Base-by-base conservation (phyloP, 306 rosid genomes). In the Castanea crenata region DNA sequence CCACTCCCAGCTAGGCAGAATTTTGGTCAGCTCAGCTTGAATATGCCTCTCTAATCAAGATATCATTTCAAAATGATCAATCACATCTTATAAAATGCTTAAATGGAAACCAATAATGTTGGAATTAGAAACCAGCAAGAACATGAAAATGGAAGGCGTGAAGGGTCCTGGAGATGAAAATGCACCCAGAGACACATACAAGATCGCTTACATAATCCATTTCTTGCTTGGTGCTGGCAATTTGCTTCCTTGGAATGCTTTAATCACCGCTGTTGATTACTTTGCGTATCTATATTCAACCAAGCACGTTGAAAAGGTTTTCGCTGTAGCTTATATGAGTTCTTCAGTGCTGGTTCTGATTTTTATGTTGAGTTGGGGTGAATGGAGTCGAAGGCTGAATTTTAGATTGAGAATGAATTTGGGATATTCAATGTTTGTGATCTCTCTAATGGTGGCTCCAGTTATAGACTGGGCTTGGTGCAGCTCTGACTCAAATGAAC, bases 161-260 rank as follows among this genome's bases (percentile, higher is more conserved):
- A 86, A 90, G 85, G 83, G 58, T 29, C 32, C 87, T 15, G 85
- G 67, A 77, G 88, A 84, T 51, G 89, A 75, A 73, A 59, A 58
- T 70, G 86, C 85, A 81, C 84, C 88, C 15, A 84, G 74, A 76
- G 92, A 94, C 78, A 78, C 88, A 1, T 85, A 78, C 84, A 76
- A 86, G 73, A 76, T 91, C 54, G 97, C 97, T 52, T 96, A 96
- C 91, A 68, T 89, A 41, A 90, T 93, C 79, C 93, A 93, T 77
- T 96, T 96, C 96, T 74, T 91, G 78, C 93, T 96, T 14, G 99
- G 98, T 38, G 94, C 91, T 12, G 98, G 98, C 21, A 90, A 90
- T 90, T 82, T 96, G 75, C 93, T 96, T 32, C 99, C 99, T 9
- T 96, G 99, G 99, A 96, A 96, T 86, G 99, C 96, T 54, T 85